Evolutionary conservation across 139 green algal species (phyloP).

Genomic region (Closterium sp.): DNA sequence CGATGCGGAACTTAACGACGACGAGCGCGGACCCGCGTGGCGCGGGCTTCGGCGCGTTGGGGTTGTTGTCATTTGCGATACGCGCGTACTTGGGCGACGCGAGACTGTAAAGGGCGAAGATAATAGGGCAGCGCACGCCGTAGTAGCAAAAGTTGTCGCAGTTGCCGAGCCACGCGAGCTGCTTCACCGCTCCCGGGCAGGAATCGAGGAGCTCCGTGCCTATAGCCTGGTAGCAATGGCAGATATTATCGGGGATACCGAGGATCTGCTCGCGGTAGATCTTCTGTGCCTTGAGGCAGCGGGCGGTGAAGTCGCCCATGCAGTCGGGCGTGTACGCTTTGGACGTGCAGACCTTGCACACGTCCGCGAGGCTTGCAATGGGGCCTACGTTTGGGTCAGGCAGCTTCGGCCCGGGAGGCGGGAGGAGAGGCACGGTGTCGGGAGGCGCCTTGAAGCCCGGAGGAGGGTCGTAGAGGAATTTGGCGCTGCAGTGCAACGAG

Average conservation of each 20-base stretch:
- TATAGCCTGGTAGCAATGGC: slow-evolving; percentile 10
- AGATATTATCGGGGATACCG: neutral
- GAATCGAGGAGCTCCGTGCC: neutral
- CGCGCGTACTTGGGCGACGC: neutral
- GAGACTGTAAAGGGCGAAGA: neutral
- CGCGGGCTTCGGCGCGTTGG: neutral
- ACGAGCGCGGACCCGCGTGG: neutral
- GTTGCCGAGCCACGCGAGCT: neutral
- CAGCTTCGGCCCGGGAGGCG: neutral
- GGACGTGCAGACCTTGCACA: slow-evolving; percentile 13
- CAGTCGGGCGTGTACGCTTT: neutral
- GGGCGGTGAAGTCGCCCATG: neutral
- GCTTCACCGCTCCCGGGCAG: neutral
- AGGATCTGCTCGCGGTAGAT: slow-evolving; percentile 1
- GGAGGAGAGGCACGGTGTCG: neutral
- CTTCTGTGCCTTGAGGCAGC: neutral
- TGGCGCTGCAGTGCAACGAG: neutral
- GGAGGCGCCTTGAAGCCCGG: neutral
- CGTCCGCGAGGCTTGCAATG: slow-evolving; percentile 2
- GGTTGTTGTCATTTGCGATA: neutral
- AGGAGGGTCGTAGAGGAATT: neutral
- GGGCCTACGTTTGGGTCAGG: neutral
- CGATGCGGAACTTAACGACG: neutral
- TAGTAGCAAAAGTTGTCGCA: slow-evolving; percentile 11
- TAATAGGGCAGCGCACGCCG: neutral